These are phyloP conservation scores for Leccinum truebloodii DNA, from an alignment of 768 basidiomycete species.

Conservation along the genomic window DNA sequence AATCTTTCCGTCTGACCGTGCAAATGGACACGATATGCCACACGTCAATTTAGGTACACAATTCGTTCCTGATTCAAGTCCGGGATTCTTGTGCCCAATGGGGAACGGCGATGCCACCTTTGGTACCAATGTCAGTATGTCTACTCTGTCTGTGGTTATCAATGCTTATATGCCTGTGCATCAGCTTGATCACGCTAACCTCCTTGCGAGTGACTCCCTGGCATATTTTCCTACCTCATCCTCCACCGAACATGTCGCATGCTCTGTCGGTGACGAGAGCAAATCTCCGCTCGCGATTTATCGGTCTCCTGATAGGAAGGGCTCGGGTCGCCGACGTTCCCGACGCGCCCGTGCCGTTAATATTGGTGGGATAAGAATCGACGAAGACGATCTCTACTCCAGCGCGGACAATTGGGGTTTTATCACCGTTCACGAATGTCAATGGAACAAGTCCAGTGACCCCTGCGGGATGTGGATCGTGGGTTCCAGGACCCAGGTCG, in stretches of 20 bases:
- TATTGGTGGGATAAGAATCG: not conserved
- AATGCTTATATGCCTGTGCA: not conserved
- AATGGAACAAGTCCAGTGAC: not conserved
- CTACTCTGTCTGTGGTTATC: not conserved
- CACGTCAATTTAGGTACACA: not conserved
- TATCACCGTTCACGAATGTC: conserved; percentile 5
- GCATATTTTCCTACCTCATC: not conserved
- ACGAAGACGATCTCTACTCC: conserved; percentile 3
- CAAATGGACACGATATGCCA: not conserved
- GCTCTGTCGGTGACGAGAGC: not conserved
- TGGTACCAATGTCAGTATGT: not conserved
- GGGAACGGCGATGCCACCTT: not conserved
- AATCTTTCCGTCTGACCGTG: not conserved
- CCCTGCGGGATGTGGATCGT: conserved; percentile 10
- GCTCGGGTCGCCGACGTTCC: not conserved
- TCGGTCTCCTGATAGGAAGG: not conserved
- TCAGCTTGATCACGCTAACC: not conserved
- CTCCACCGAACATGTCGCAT: not conserved
- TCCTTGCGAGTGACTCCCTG: not conserved
- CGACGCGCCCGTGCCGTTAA: not conserved
- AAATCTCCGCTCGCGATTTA: not conserved
- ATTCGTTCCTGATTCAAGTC: not conserved
- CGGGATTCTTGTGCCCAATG: not conserved
- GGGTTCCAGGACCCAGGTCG: not conserved
- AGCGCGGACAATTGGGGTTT: no score